Evolutionary conservation across 192 early-diverging fungal genomes (phyloP), one percentile per base, ranked within the genome.

Genomic region (Backusella luteola): DNA sequence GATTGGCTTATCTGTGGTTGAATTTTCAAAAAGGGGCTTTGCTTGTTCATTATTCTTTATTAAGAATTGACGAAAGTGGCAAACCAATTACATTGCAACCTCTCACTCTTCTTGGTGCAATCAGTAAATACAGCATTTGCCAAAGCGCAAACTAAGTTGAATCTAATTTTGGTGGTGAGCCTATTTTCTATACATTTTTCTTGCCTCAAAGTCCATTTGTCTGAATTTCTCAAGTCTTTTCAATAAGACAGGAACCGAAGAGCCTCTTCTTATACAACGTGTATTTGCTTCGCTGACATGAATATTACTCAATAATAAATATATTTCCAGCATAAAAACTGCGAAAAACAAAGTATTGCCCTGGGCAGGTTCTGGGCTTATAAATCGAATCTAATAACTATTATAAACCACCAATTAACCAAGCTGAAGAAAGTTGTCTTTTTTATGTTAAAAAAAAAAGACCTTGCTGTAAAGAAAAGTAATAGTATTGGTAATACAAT

Each of bases 111-210:
- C 85, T 84, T 19, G 95, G 94, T 2, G 93, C 85, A 80, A 95
- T 91, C 35, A 90, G 85, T 23, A 96, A 84, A 84, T 95, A 95
- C 14, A 87, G 80, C 95, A 96, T 94, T 82, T 94, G 93, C 94
- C 94, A 95, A 32, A 94, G 80, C 39, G 95, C 94, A 79, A 94
- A 89, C 85, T 96, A 68, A 38, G 4, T 66, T 23, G 23, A 21
- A 66, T 72, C 29, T 29, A 44, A 29, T 77, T 66, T 66, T 21
- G 29, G 14, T 39, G 36, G 19, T 29, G n/a, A 26, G 0, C 52
- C 52, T 41, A 6, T 56, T 3, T 11, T 42, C 19, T 12, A 63
- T 26, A 9, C 32, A 3, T 34, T 42, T 9, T 15, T 34, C 44
- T 49, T 79, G 85, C 85, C 81, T 86, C 93, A 76, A 94, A 91